A percentile compares a stretch with the other conserved stretches of the same genome.
Conservation (phyloP, 176 grass and related monocot species). For the Eremochloa ophiuroides region DNA sequence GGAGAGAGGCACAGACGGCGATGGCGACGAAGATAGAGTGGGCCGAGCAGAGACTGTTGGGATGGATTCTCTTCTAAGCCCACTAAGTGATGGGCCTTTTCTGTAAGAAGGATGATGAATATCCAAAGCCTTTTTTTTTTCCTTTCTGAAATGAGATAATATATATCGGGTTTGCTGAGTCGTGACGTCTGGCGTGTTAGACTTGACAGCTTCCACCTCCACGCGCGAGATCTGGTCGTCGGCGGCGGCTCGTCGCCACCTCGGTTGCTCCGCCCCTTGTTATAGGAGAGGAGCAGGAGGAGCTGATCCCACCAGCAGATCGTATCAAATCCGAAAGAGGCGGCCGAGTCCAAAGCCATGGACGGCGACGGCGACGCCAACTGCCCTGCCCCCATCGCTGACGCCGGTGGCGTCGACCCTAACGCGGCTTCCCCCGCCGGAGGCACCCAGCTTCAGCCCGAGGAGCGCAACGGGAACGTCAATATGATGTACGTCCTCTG, state of each 20-base stretch:
- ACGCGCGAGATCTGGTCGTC: no score
- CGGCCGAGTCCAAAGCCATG: background rate
- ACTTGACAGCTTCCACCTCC: no score
- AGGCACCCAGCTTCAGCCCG: conserved; percentile 43
- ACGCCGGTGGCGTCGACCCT: conserved; percentile 23
- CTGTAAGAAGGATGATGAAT: background rate
- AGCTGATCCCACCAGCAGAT: no score
- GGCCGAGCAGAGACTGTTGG: background rate
- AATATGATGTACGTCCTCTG: conserved; percentile 60
- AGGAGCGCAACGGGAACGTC: conserved; percentile 62
- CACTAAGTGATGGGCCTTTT: background rate
- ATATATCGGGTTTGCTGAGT: no score
- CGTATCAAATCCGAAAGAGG: no score
- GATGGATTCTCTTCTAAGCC: background rate
- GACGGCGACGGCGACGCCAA: conserved; percentile 41
- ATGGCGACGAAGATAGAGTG: background rate
- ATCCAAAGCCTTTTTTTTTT: background rate
- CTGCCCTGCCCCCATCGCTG: conserved; percentile 12
- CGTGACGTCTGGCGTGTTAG: no score
- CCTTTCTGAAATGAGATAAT: no score
- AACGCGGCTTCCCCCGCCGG: conserved; percentile 18
- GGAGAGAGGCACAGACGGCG: background rate
- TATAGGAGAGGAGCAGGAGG: no score
- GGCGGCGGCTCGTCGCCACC: no score
- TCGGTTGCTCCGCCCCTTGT: no score